Conservation (phyloP, 2,329 filamentous ascomycete species). For the Pezicula rhizophila region DNA sequence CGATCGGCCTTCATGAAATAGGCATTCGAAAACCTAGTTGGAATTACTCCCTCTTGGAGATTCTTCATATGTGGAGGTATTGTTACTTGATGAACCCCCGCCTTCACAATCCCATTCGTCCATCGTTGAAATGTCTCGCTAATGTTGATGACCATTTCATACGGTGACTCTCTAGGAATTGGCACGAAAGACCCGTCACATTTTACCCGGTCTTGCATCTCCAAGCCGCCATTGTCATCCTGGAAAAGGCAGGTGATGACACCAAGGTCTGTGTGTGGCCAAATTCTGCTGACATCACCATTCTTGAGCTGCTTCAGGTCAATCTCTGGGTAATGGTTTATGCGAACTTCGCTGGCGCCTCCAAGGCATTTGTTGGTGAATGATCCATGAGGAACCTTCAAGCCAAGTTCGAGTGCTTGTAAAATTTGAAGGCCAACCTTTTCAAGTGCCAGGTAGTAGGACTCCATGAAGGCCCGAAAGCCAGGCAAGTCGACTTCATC, state of each 20-base stretch:
- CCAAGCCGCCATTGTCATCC: slow-evolving; percentile 37
- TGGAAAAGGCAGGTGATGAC: slow-evolving; percentile 40
- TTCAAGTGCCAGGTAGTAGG: slow-evolving; percentile 31
- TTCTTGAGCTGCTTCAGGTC: slow-evolving; percentile 22
- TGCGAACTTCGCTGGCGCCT: slow-evolving; percentile 25
- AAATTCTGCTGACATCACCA: slow-evolving; percentile 3
- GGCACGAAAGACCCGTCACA: slow-evolving; percentile 32
- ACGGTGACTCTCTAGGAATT: slow-evolving; percentile 14
- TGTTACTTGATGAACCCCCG: slow-evolving; percentile 9
- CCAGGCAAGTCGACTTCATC: slow-evolving; percentile 34
- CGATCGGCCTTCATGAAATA: slow-evolving; percentile 11
- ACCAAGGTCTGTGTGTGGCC: slow-evolving; percentile 34
- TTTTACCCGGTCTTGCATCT: slow-evolving; percentile 34
- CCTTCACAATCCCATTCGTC: slow-evolving; percentile 7
- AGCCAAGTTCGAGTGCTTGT: slow-evolving; percentile 2
- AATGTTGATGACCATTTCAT: slow-evolving; percentile 37
- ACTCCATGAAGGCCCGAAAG: slow-evolving; percentile 38
- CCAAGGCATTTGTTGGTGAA: slow-evolving; percentile 2
- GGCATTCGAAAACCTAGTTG: slow-evolving; percentile 2
- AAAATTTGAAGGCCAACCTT: slow-evolving; percentile 2
- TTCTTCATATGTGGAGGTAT: slow-evolving; percentile 1
- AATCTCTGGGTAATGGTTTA: slow-evolving; percentile 35
- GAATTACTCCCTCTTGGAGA: not conserved
- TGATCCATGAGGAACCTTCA: slow-evolving; percentile 1
- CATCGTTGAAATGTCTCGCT: slow-evolving; percentile 31